Percentiles rank a stretch among this genome's conserved stretches.
These are phyloP conservation scores for Coniochaeta ligniaria DNA, from an alignment of 2,329 filamentous ascomycete species.

Conservation along the genomic window DNA sequence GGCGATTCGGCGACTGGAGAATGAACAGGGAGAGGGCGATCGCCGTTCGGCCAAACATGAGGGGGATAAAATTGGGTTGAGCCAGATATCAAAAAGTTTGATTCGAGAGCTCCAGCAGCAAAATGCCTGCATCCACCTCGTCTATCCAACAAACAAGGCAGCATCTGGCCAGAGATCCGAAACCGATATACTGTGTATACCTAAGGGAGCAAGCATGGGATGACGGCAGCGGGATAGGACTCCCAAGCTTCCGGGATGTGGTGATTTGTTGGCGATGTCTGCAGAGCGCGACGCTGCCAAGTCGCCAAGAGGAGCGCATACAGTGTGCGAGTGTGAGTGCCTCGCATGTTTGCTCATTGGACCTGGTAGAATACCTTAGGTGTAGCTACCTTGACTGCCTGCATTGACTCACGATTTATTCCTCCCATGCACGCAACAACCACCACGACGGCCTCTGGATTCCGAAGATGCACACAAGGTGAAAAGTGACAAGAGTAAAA, in stretches of 20 bases:
- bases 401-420: background rate
- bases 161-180: background rate
- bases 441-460: background rate
- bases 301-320: background rate
- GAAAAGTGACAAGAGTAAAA: background rate
- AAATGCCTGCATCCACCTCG: background rate
- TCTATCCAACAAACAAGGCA: background rate
- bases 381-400: background rate
- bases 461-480: background rate
- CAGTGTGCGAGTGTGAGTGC: background rate
- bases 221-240: background rate
- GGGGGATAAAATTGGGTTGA: background rate
- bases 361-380: background rate
- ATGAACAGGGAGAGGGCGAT: background rate
- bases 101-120: background rate
- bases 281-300: background rate
- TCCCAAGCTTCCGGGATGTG: background rate
- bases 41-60: background rate
- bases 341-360: background rate
- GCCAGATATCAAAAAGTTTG: background rate
- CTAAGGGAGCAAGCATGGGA: no score
- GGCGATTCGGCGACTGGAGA: background rate
- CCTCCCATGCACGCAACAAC: background rate
- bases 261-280: background rate
- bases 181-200: background rate